phyloP scores from a whole-genome alignment of 164 flowering plant species.

The Piper longum region DNA sequence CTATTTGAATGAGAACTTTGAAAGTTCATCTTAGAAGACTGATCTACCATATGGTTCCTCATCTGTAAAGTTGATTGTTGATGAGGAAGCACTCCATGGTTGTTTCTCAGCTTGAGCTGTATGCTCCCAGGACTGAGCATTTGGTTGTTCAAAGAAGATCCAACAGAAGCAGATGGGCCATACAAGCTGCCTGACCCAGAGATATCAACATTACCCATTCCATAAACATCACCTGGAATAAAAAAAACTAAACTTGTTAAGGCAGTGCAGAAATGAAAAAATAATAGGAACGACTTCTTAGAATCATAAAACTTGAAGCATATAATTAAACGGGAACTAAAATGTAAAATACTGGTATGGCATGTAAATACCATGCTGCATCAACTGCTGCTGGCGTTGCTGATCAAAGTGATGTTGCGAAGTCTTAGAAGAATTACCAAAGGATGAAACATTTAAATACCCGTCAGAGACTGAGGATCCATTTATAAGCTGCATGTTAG shows the following conservation, averaged over 20 bases:
- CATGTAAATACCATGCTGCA: slow-evolving; percentile 14
- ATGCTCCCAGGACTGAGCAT: slow-evolving; percentile 27
- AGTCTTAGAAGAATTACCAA: slow-evolving; percentile 23
- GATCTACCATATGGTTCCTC: slow-evolving; percentile 42
- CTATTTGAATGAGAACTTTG: slow-evolving; percentile 31
- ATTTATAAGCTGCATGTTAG: slow-evolving; percentile 40
- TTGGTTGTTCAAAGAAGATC: slow-evolving; percentile 41
- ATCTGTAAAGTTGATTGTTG: slow-evolving; percentile 36
- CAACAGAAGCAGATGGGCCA: slow-evolving; percentile 34
- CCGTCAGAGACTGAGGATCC: slow-evolving; percentile 57
- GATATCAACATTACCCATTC: slow-evolving; percentile 35
- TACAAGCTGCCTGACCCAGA: slow-evolving; percentile 56
- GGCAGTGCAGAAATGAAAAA: neutral
- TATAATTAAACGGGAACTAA: neutral
- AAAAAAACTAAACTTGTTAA: slow-evolving; percentile 14
- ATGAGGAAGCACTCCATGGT: slow-evolving; percentile 27
- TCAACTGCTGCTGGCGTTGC: slow-evolving; percentile 30
- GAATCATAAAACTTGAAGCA: neutral
- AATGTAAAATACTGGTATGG: neutral
- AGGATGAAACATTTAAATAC: slow-evolving; percentile 30
- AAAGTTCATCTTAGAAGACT: slow-evolving; percentile 37
- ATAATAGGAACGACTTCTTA: neutral
- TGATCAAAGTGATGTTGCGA: neutral
- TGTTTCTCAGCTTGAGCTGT: slow-evolving; percentile 37
- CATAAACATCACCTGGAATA: slow-evolving; percentile 57